Base-by-base conservation (phyloP, 768 basidiomycete genomes). In the Lentinula boryana region DNA sequence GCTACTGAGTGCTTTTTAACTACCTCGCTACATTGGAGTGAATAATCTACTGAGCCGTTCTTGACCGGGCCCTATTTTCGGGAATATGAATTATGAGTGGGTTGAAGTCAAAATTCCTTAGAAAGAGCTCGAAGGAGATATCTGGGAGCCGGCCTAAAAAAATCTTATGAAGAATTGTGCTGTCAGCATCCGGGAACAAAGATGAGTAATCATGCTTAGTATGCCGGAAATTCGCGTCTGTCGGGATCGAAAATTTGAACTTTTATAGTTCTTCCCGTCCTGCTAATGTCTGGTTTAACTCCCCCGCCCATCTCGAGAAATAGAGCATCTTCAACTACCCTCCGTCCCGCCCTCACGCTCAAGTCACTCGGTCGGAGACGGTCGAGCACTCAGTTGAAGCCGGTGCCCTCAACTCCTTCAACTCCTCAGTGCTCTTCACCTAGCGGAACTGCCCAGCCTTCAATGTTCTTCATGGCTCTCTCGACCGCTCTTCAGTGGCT, bases 321-420 rank as follows among this genome's bases (percentile, higher is more conserved):
- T 68, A 82, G 84, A 60, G 83, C 85, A 0, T 85, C 81, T 50
- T 87, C 86, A 48, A 83, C 83, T 27, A 81, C 76, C 64, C 78
- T 87, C 52, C 76, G 81, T 36, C 79, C 83, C 36, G 73, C 80
- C 9, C 67, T 84, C 55, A 78, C 85, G 49, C 70, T 82, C 65
- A 70, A 73, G 64, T 75, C 84, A 60, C 79, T 85, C 53, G 85
- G 83, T 44, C 77, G 83, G 60, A 78, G 83, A 62, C 80, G 81
- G 15, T 84, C 83, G 9, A 76, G 75, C 61, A 80, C 80, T 15
- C 78, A 75, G 63, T 72, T 84, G 51, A 71, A 77, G 54, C 32
- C 63, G 44, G 56, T 61, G 52, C 66, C 57, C 60, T 66, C 54
- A 57, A 68, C 38, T 54, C 66, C 59, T 62, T 67, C 55, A 58